Evolutionary conservation across 2,329 filamentous ascomycete genomes (phyloP).

Genomic region (Pseudogymnoascus sp.): DNA sequence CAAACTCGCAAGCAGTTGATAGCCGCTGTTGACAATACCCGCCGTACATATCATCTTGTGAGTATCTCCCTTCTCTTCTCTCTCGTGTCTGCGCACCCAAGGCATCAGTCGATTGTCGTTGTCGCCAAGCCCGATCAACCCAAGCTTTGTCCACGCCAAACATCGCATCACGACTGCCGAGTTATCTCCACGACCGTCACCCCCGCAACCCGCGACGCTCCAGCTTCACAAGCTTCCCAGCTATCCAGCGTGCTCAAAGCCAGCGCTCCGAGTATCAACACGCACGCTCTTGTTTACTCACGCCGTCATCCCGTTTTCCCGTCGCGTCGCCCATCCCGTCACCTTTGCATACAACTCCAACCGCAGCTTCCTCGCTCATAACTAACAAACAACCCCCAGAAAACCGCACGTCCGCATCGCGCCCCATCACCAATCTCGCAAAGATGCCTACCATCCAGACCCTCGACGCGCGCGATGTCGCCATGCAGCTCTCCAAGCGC

Average conservation of each 20-base stretch:
- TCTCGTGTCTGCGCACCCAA: too few relatives aligned
- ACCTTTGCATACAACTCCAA: not conserved
- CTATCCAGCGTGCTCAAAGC: not conserved
- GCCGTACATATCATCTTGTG: not conserved
- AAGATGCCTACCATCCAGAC: constrained; percentile 17
- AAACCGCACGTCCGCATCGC: not conserved
- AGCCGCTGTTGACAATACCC: not conserved
- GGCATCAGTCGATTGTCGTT: constrained; percentile 3
- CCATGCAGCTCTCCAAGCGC: constrained; percentile 40
- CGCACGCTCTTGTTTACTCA: not conserved
- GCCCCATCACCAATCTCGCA: not conserved
- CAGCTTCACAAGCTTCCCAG: too few relatives aligned
- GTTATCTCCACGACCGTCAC: not conserved
- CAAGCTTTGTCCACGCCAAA: not conserved
- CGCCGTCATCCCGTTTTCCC: not conserved
- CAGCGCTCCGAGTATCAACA: not conserved
- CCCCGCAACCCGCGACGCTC: not conserved
- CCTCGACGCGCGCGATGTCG: constrained; percentile 12
- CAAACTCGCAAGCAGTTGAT: not conserved
- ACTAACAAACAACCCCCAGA: not conserved
- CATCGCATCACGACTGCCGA: constrained; percentile 2
- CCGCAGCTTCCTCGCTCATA: not conserved
- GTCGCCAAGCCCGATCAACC: not conserved
- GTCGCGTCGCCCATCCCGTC: not conserved
- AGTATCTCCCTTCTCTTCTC: not conserved